Evolutionary conservation across 495 filamentous ascomycete species (phyloP), one percentile per base, ranked within the genome.

Genomic region (Bathelium albidoporum): DNA sequence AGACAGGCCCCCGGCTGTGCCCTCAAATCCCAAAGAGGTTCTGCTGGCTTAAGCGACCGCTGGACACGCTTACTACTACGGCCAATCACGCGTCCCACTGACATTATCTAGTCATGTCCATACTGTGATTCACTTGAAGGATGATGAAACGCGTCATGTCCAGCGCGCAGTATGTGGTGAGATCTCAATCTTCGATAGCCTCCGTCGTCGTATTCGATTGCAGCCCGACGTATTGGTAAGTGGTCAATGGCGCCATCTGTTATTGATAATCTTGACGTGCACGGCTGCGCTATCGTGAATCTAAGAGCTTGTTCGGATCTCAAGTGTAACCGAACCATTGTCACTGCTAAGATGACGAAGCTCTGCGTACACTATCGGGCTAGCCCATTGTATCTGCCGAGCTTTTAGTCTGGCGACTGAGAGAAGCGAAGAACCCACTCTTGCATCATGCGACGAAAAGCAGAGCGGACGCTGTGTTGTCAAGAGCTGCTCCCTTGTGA

Each of bases 371-470:
- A 14, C 34, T 5, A n/a, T 28, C 24, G 49, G 24, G 24, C 24
- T 24, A 55, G 11, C 22, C 5, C 49, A 11, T 29, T 9, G 11
- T 28, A 20, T 9, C 9, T 55, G 49, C 16, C 49, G 4, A 16
- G 29, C 49, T 24, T n/a, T n/a, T 2, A 28, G 24, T 55, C 29
- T 26, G 49, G 24, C 49, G 29, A 55, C 34, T 5, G 14, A 39
- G 5, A 39, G 34, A 9, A 26, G 49, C 12, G 22, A 20, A 55
- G 24, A 10, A 16, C 24, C 4, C 9, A n/a, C 29, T 55, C 22
- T 20, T 55, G 49, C 49, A 55, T 55, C 7, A 55, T 55, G 49
- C 49, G 49, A 55, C 49, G 49, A 55, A 55, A 29, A 29, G 22
- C 24, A 11, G 20, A 29, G 11, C 24, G 20, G 49, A 55, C 49